Conservation (phyloP, 2,329 filamentous ascomycete genomes). For the Talaromyces sp. region DNA sequence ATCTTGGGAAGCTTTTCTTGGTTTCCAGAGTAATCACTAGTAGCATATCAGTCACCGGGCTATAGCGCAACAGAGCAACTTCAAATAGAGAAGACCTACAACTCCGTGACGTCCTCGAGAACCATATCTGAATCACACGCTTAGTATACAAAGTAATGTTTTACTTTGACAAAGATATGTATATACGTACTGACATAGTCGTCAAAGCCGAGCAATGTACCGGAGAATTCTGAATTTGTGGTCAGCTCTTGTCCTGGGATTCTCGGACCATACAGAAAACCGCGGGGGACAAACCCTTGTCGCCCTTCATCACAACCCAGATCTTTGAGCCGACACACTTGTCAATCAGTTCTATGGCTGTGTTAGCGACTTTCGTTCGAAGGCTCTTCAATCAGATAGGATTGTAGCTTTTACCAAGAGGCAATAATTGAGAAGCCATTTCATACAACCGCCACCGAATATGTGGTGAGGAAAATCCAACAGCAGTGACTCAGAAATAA, state of each 20-base stretch:
- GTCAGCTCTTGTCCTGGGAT: slow-evolving; percentile 1
- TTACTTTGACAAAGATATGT: background rate
- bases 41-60: background rate
- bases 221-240: slow-evolving; percentile 72
- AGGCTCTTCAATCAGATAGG: background rate
- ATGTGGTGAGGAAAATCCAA: background rate
- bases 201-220: slow-evolving; percentile 90
- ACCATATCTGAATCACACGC: slow-evolving; percentile 76
- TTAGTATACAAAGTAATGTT: background rate
- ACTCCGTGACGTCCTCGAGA: slow-evolving; percentile 93
- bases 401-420: slow-evolving; percentile 52
- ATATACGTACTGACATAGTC: slow-evolving; percentile 94
- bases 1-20: slow-evolving; percentile 92
- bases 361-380: background rate
- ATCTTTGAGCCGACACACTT: slow-evolving; percentile 97
- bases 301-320: slow-evolving; percentile 99
- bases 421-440: slow-evolving; percentile 72
- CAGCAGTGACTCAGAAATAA: background rate
- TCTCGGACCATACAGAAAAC: background rate
- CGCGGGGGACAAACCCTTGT: slow-evolving; percentile 66
- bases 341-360: slow-evolving; percentile 79
- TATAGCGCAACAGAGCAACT: slow-evolving; percentile 16
- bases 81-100: slow-evolving; percentile 49
- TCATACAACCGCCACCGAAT: background rate
- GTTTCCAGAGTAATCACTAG: slow-evolving; percentile 82